A percentile compares a stretch with the other conserved stretches of the same genome.
Evolutionary conservation across 768 basidiomycete species (phyloP).

Genomic region (Auricularia cornea): DNA sequence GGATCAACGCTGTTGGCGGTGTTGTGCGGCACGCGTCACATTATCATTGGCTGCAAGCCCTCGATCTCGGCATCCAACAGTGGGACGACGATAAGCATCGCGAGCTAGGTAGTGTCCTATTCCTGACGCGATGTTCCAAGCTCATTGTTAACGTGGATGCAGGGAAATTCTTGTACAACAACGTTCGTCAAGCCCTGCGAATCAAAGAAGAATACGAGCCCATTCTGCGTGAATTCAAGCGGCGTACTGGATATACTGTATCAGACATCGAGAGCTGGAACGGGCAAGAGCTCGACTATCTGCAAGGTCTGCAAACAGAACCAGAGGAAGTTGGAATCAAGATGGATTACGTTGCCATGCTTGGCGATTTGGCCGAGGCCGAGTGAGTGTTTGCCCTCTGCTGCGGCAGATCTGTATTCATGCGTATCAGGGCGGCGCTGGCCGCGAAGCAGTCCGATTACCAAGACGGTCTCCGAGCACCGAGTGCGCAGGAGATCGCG

Average conservation of each 20-base stretch:
- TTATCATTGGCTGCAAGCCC: conserved; percentile 7
- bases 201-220: background rate
- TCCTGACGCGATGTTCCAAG: background rate
- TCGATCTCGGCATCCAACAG: conserved; percentile 12
- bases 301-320: background rate
- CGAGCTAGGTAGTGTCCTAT: conserved; percentile 7
- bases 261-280: background rate
- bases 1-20: conserved; percentile 9
- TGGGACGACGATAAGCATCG: conserved; percentile 17
- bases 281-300: background rate
- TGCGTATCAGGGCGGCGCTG: background rate
- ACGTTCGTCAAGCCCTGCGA: background rate
- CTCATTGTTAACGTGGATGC: background rate
- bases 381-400: background rate
- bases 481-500: background rate
- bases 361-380: background rate
- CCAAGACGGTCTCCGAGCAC: background rate
- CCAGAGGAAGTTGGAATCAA: background rate
- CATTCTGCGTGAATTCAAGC: background rate
- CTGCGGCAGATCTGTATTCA: background rate
- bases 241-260: background rate
- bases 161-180: background rate
- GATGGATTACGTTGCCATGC: background rate
- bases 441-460: background rate
- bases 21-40: conserved; percentile 10